Percentiles rank a stretch among this genome's conserved stretches.
Evolutionary conservation across 805 yeast genomes (phyloP).

Genomic region (Kuraishia hungarica): DNA sequence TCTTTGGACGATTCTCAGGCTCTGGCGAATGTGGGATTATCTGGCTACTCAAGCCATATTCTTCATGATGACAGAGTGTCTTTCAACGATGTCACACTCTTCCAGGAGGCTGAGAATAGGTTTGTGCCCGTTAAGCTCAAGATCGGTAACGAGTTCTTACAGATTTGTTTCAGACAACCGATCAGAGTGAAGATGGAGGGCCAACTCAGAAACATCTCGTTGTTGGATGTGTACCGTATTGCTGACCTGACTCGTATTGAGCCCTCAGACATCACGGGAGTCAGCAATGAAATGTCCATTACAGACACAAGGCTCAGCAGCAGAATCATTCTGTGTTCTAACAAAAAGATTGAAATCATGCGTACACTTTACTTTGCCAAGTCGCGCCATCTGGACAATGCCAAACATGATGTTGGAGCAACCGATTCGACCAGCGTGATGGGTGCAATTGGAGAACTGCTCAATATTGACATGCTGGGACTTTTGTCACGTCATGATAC

Average conservation of each 20-base stretch:
- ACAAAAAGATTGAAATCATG: slow-evolving; percentile 55
- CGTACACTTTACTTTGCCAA: slow-evolving; percentile 62
- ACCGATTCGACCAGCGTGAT: slow-evolving; percentile 20
- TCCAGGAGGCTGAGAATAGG: slow-evolving; percentile 36
- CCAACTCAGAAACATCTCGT: slow-evolving; percentile 24
- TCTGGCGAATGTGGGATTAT: slow-evolving; percentile 35
- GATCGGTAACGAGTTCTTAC: slow-evolving; percentile 64
- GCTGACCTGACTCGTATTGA: slow-evolving; percentile 30
- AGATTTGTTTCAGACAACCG: slow-evolving; percentile 39
- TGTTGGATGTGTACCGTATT: slow-evolving; percentile 35
- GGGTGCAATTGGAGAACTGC: slow-evolving; percentile 44
- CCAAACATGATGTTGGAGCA: slow-evolving; percentile 21
- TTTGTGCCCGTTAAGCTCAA: slow-evolving; percentile 54
- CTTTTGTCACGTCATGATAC: slow-evolving; percentile 50
- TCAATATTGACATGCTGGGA: slow-evolving; percentile 62
- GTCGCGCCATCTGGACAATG: slow-evolving; percentile 30
- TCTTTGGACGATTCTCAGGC: slow-evolving; percentile 35
- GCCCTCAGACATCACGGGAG: slow-evolving; percentile 34
- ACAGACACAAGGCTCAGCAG: slow-evolving; percentile 22
- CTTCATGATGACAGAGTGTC: slow-evolving; percentile 43
- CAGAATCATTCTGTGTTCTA: slow-evolving; percentile 33
- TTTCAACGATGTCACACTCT: slow-evolving; percentile 43
- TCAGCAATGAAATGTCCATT: slow-evolving; percentile 41
- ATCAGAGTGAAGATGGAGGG: slow-evolving; percentile 28
- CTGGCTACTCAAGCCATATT: slow-evolving; percentile 30